phyloP scores from a whole-genome alignment of 768 basidiomycete species.

The Rhizopogon sp. region DNA sequence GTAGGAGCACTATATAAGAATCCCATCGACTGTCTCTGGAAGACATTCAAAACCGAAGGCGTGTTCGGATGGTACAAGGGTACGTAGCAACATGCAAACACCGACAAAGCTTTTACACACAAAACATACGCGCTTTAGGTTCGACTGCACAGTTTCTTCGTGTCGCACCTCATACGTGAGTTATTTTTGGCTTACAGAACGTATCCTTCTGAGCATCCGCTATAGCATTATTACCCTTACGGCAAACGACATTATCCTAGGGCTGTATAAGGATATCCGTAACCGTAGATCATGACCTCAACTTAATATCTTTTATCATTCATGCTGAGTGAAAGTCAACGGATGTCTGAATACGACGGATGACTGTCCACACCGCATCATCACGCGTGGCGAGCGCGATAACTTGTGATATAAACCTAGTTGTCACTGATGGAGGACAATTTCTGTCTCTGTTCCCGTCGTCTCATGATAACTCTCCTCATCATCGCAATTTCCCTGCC shows the following conservation, averaged over 20 bases:
- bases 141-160: constrained; percentile 91
- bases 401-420: too few species aligned
- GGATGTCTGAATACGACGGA: too few species aligned
- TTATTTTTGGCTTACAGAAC: background rate
- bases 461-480: too few species aligned
- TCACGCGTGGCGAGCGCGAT: too few species aligned
- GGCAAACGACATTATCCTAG: constrained; percentile 73
- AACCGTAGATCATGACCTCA: background rate
- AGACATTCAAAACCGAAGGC: constrained; percentile 89
- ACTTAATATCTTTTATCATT: background rate
- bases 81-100: constrained; percentile 15
- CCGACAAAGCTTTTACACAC: background rate
- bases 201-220: constrained; percentile 1
- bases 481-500: too few species aligned
- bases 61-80: constrained; percentile 96
- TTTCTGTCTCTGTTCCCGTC: too few species aligned
- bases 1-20: constrained; percentile 82
- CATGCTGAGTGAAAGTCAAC: background rate
- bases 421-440: background rate
- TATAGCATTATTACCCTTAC: constrained; percentile 85
- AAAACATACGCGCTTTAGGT: constrained; percentile 37
- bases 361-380: too few species aligned
- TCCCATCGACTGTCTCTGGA: constrained; percentile 95
- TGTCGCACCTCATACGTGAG: constrained; percentile 89
- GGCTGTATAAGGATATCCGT: constrained; percentile 51